Evolutionary conservation across 2,329 filamentous ascomycete species (phyloP).

Genomic region (Claviceps pusilla): DNA sequence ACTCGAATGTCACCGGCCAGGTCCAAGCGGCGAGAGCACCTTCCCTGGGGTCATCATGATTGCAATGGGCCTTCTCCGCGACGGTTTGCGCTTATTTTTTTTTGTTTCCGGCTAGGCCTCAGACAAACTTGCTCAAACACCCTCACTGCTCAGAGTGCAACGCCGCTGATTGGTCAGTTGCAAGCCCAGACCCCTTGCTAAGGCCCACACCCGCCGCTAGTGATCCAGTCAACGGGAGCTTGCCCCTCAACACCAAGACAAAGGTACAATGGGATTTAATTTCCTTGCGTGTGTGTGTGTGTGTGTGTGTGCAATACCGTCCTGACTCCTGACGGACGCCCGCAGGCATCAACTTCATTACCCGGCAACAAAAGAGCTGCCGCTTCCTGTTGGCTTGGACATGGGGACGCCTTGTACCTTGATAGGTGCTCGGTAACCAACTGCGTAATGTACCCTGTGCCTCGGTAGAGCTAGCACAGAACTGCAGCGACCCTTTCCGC

Average conservation of each 20-base stretch:
- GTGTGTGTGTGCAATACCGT: too few relatives aligned
- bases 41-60: not conserved
- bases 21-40: not conserved
- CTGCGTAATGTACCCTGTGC: not conserved
- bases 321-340: too few relatives aligned
- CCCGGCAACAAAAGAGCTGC: too few relatives aligned
- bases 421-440: not conserved
- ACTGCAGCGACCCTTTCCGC: not conserved
- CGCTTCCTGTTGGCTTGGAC: too few relatives aligned
- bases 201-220: not conserved
- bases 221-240: not conserved
- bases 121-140: conserved; percentile 25
- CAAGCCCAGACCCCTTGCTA: not conserved
- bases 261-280: not conserved
- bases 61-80: not conserved
- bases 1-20: too few relatives aligned
- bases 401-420: not conserved
- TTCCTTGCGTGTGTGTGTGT: not conserved
- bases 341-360: too few relatives aligned
- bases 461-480: not conserved
- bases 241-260: not conserved
- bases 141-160: conserved; percentile 12
- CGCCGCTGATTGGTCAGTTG: conserved; percentile 6
- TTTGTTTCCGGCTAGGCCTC: not conserved
- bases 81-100: not conserved